Conservation (phyloP, 1,284 basidiomycete species). For the Chalciporus sp. region DNA sequence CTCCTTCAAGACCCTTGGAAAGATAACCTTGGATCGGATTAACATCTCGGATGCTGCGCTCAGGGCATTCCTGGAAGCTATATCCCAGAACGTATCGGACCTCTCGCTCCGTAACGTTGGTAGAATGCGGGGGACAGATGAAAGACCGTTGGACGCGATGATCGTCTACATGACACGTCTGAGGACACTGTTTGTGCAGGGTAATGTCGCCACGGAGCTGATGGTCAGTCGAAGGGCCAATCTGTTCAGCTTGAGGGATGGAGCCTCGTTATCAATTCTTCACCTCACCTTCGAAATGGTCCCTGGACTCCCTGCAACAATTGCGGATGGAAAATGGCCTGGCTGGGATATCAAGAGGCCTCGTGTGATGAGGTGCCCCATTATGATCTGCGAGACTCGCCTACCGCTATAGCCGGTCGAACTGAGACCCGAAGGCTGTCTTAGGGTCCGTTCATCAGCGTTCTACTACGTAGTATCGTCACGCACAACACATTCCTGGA, state of each 20-base stretch:
- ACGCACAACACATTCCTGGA: too few relatives aligned
- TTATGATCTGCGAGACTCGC: too few relatives aligned
- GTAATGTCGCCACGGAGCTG: not conserved
- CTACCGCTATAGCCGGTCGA: too few relatives aligned
- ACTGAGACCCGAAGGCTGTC: too few relatives aligned
- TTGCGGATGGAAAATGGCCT: not conserved
- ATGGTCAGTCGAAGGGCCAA: not conserved
- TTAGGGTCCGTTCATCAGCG: too few relatives aligned
- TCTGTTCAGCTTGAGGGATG: not conserved
- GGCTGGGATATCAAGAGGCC: not conserved
- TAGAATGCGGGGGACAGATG: not conserved
- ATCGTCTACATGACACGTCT: not conserved
- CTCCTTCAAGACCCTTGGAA: not conserved
- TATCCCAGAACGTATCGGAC: not conserved
- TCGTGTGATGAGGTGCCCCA: too few relatives aligned
- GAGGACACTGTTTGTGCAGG: not conserved
- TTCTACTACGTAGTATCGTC: too few relatives aligned
- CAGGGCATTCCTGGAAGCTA: not conserved
- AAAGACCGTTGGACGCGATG: not conserved
- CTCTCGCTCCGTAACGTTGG: not conserved
- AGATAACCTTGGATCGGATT: not conserved
- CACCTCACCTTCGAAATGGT: not conserved
- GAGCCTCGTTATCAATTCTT: not conserved
- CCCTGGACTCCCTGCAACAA: not conserved
- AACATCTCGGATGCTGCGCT: not conserved